Base-by-base conservation (phyloP, 2,329 filamentous ascomycete genomes). In the Alternaria sp. region DNA sequence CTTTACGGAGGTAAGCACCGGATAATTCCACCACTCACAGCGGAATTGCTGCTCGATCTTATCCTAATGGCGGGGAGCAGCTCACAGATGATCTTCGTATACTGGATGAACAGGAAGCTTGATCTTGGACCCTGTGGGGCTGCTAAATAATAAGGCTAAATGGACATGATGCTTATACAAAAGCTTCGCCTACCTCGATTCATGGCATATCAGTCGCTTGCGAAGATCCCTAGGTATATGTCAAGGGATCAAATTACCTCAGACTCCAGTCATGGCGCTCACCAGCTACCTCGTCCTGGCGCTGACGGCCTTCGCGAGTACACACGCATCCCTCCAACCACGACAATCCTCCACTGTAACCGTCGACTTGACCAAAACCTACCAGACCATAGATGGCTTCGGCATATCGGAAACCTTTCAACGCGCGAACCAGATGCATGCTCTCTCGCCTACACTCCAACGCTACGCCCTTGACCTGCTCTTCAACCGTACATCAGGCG, bases 331-430 rank as follows among this genome's bases (percentile, higher is more conserved):
- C 19, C 19, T 52, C 5, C 49, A 40, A 11, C 15, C 32, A 11
- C 68, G 71, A 25, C 72, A 75, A 65, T 55, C 69, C 5, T 68
- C 69, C 4, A 71, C 67, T 9, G 79, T 84, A 59, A 82, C 77
- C 0, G 80, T 84, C n/a, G 79, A 83, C 66, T 71, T 81, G 5
- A 67, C 76, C 19, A 81, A 79, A 69, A 83, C 79, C 44, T 83
- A 80, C 70, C 83, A 84, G 74, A 81, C 74, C 8, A 83, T 84
- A 62, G 81, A 83, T 62, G 83, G 83, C 15, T 84, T 84, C 67
- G 83, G 82, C n/a, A 81, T 81, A 69, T 80, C 77, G 17, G 79
- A 81, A 52, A 83, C 82, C 5, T 84, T 84, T 67, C 81, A 83
- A 69, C 80, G 82, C 6, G 82, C 82, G 49, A 83, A 81, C 64